These are phyloP conservation scores for Jasminum sambac DNA, from an alignment of 257 asterid genomes.

Conservation along the genomic window DNA sequence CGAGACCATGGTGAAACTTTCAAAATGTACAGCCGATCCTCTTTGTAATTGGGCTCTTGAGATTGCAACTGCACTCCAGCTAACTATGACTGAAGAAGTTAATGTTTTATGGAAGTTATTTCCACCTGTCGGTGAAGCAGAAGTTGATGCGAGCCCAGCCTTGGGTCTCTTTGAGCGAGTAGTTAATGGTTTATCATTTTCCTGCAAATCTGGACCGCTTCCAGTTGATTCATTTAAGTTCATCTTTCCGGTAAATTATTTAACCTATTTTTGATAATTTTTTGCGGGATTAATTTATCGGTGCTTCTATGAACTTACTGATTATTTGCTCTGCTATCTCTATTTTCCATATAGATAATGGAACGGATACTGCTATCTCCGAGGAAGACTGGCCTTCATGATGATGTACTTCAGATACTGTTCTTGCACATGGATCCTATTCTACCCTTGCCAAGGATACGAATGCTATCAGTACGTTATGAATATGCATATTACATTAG, in stretches of 20 bases:
- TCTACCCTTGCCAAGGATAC: conserved; percentile 88
- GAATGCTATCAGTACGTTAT: conserved; percentile 83
- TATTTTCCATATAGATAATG: conserved; percentile 55
- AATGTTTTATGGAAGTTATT: conserved; percentile 63
- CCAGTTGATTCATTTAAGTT: conserved; percentile 94
- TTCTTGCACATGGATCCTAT: conserved; percentile 93
- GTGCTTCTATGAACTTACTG: conserved; percentile 19
- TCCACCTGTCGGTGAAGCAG: conserved; percentile 65
- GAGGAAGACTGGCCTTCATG: conserved; percentile 88
- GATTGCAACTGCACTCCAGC: conserved; percentile 86
- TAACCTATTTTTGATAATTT: conserved; percentile 12
- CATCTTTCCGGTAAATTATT: conserved; percentile 76
- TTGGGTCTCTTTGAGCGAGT: conserved; percentile 79
- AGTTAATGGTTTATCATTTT: conserved; percentile 69
- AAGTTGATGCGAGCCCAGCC: conserved; percentile 55
- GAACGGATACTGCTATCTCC: conserved; percentile 83
- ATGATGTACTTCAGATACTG: conserved; percentile 78
- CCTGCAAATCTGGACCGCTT: conserved; percentile 93
- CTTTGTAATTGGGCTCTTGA: conserved; percentile 95
- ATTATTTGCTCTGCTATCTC: conserved; percentile 8
- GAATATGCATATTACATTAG: conserved; percentile 2
- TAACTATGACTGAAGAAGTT: conserved; percentile 63
- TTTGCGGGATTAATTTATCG: conserved; percentile 9
- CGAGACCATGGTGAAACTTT: conserved; percentile 80
- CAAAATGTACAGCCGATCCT: conserved; percentile 81